Evolutionary conservation across 768 basidiomycete species (phyloP).

Genomic region (Lentinula sp.): DNA sequence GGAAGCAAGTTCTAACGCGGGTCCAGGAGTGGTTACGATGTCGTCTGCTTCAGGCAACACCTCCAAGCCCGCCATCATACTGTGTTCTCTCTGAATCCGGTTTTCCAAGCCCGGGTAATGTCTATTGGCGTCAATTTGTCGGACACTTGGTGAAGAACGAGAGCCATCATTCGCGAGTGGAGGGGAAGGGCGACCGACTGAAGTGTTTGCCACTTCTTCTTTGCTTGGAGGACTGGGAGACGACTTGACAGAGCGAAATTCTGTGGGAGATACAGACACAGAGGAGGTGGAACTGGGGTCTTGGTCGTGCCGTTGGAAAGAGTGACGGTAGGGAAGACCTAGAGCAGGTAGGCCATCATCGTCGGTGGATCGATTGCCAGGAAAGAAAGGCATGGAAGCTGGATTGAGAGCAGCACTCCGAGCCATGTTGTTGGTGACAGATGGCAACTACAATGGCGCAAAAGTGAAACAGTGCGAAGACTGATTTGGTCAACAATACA

Average conservation of each 20-base stretch:
- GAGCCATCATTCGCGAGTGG: slow-evolving; percentile 28
- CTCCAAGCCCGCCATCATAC: slow-evolving; percentile 43
- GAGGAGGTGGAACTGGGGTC: slow-evolving; percentile 50
- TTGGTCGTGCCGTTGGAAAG: slow-evolving; percentile 37
- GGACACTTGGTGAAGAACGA: slow-evolving; percentile 42
- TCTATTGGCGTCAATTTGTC: slow-evolving; percentile 40
- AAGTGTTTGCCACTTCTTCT: background rate
- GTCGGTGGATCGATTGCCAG: slow-evolving; percentile 53
- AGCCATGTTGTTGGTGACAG: slow-evolving; percentile 46
- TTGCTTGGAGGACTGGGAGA: slow-evolving; percentile 59
- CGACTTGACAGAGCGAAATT: slow-evolving; percentile 61
- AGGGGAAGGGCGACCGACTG: slow-evolving; percentile 6
- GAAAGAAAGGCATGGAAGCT: slow-evolving; percentile 81
- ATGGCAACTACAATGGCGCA: slow-evolving; percentile 24
- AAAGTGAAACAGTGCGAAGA: slow-evolving; percentile 13
- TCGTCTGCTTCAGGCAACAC: slow-evolving; percentile 52
- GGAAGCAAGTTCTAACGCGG: slow-evolving; percentile 17
- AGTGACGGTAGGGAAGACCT: slow-evolving; percentile 36
- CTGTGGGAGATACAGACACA: slow-evolving; percentile 55
- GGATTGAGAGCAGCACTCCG: slow-evolving; percentile 77
- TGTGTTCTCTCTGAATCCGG: slow-evolving; percentile 40
- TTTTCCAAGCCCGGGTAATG: slow-evolving; percentile 30
- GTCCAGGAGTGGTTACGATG: slow-evolving; percentile 29
- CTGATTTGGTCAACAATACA: slow-evolving; percentile 3
- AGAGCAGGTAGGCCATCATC: slow-evolving; percentile 44